Evolutionary conservation across 139 green algal genomes (phyloP).

Genomic region (Penium margaritaceum): DNA sequence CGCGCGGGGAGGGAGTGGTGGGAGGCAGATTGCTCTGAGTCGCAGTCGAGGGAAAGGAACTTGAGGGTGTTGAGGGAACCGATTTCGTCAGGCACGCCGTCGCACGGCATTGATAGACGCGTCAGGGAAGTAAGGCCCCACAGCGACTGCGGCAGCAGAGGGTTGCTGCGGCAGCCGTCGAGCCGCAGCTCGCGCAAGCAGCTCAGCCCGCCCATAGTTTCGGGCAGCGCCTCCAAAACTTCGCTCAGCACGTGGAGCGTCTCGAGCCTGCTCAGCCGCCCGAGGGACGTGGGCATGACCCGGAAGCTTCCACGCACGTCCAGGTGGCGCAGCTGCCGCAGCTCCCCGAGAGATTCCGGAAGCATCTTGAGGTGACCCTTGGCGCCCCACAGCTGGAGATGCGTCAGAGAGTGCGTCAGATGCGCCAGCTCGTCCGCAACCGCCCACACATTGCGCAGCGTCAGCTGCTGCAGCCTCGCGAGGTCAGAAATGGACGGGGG

Average conservation of each 20-base stretch:
- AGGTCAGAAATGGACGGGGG: constrained; percentile 6
- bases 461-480: background rate
- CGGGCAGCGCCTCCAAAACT: constrained; percentile 13
- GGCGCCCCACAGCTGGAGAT: constrained; percentile 7
- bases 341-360: constrained; percentile 2
- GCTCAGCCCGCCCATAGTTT: background rate
- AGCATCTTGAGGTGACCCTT: background rate
- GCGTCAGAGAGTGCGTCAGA: constrained; percentile 11
- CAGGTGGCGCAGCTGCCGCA: background rate
- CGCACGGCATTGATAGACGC: constrained; percentile 18
- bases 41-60: background rate
- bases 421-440: background rate
- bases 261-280: constrained; percentile 10
- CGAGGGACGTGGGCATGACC: background rate
- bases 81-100: constrained; percentile 7
- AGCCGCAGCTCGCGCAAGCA: constrained; percentile 14
- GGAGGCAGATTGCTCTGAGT: background rate
- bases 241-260: constrained; percentile 2
- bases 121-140: constrained; percentile 8
- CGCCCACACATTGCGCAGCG: constrained; percentile 8
- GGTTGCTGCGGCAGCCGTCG: constrained; percentile 11
- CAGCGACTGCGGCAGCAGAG: background rate
- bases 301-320: constrained; percentile 10
- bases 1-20: constrained; percentile 6
- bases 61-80: constrained; percentile 6